Base-by-base conservation (phyloP, 2,329 filamentous ascomycete genomes). In the Neophaeococcomyces aloes region DNA sequence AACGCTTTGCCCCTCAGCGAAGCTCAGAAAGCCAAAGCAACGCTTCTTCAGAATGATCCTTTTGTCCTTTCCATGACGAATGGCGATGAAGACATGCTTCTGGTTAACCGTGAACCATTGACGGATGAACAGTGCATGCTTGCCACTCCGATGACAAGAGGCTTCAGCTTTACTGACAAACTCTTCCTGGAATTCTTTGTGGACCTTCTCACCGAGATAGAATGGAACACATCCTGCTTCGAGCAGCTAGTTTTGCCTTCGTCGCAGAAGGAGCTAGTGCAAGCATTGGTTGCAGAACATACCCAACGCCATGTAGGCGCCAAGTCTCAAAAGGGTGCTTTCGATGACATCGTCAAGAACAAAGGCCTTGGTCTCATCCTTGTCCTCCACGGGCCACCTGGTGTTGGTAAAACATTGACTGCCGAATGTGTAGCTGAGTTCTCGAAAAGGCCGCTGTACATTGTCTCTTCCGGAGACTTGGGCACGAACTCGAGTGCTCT, bases 121-220 rank as follows among this genome's bases (percentile, higher is more conserved):
- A 83, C 74, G 0, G 83, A 91, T 36, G 86, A 93, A 49, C 84
- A 94, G 53, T 81, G 91, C 19, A 68, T 94, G 5, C 81, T 93
- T 37, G 81, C 86, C 2, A 89, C 84, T 1, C 83, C 87, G 0
- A 79, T 94, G 1, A 83, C 94, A 0, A 74, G 91, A 1, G 88
- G 87, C 0, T 94, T 94, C 56, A 78, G 85, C 1, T 93, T 94
- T 59, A 78, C 77, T 1, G 86, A 94, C 62, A 94, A 94, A 64
- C 70, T 86, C 7, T 95, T 87, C 87, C 74, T 94, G 0, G 86
- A 94, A 59, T 86, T 94, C 55, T 80, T 79, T 0, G 80, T 95
- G 14, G 84, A 82, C 0, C n/a, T 81, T 1, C 74, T 94, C 49
- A 75, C 76, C 33, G 83, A 91, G 3, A 89, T 94, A 49, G 73